Evolutionary conservation across 2,329 filamentous ascomycete genomes (phyloP), one percentile per base, ranked within the genome.

Genomic region (Penicillium polonicum): DNA sequence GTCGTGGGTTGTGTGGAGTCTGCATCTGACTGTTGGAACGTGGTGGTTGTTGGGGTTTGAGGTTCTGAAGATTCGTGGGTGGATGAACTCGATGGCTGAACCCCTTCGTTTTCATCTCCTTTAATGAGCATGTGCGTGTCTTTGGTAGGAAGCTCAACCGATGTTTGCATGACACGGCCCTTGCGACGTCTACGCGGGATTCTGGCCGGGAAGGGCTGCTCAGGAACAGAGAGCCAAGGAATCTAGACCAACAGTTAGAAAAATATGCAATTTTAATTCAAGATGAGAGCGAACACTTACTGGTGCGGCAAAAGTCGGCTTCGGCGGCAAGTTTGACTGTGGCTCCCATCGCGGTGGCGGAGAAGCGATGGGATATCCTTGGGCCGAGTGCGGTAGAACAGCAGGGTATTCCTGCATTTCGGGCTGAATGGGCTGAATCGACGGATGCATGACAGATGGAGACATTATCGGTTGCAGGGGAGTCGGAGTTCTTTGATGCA

Each of bases 201-300:
- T 67, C 79, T 78, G 17, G 79, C 71, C 4, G 85, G 84, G 65
- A 87, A 87, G 2, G 79, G 73, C 33, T 73, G 73, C 21, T 82
- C 80, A 17, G 82, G 78, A 29, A 82, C 78, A 13, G 84, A 87
- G 35, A 84, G 78, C 85, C 85, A 87, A 12, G 85, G 85, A 21
- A 87, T 73, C 79, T 83, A 62, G 29, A 57, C 42, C 9, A 41
- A 50, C 8, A 45, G 52, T 70, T 51, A 68, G 60, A 39, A 23
- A 21, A 21, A 44, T 13, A 44, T 17, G 29, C 15, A 52, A 27
- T 29, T 51, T 43, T 13, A 8, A 38, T 38, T 39, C 15, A 27
- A 10, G 33, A 29, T 33, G 19, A 6, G 25, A 42, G 29, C 25
- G 25, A 25, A 7, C 35, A 69, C 77, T 73, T 71, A 81, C 79